These are phyloP conservation scores for Leptographium lundbergii DNA, from an alignment of 2,329 filamentous ascomycete genomes.

Conservation along the genomic window DNA sequence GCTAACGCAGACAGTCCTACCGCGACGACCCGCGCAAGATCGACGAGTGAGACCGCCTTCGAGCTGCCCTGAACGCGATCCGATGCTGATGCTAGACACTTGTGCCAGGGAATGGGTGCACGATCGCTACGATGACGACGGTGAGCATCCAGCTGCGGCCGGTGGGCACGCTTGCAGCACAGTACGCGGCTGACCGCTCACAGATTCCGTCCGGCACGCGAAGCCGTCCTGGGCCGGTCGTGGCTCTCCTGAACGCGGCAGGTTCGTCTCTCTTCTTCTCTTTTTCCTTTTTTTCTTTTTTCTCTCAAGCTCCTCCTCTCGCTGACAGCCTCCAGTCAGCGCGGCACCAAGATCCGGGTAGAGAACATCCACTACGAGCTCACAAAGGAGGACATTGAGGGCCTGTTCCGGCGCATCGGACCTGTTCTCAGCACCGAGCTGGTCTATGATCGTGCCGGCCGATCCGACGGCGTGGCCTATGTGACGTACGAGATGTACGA, in stretches of 20 bases:
- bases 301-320: no score
- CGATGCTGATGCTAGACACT: not conserved
- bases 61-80: not conserved
- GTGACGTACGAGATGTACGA: slow-evolving; percentile 62
- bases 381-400: slow-evolving; percentile 73
- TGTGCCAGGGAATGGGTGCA: slow-evolving; percentile 76
- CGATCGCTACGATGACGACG: slow-evolving; percentile 66
- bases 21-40: slow-evolving; percentile 53
- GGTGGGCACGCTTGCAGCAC: not conserved
- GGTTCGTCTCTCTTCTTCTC: no score
- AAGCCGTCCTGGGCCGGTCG: slow-evolving; percentile 1
- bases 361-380: slow-evolving; percentile 91
- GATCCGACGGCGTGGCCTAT: slow-evolving; percentile 73
- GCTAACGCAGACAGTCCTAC: slow-evolving; percentile 32
- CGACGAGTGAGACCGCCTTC: slow-evolving; percentile 46
- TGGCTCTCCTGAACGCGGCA: slow-evolving; percentile 5
- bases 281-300: no score
- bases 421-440: slow-evolving; percentile 56
- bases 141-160: not conserved
- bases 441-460: slow-evolving; percentile 75
- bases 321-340: not conserved
- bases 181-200: no score
- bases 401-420: slow-evolving; percentile 69
- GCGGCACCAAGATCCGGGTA: slow-evolving; percentile 61
- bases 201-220: not conserved